These are phyloP conservation scores for Termitomyces sp. DNA, from an alignment of 768 basidiomycete species.

Conservation along the genomic window DNA sequence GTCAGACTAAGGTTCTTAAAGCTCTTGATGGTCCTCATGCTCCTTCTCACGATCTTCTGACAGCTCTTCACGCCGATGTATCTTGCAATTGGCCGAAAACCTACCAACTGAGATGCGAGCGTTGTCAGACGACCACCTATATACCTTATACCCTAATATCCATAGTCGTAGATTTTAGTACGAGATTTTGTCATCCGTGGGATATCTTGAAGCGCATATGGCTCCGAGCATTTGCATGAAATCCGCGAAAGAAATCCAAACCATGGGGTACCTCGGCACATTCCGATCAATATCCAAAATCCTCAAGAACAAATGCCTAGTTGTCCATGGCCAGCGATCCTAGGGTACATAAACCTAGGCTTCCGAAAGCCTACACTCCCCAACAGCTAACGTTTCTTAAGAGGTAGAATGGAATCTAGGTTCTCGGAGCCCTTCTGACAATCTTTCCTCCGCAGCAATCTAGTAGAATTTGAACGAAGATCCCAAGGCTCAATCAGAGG, in stretches of 20 bases:
- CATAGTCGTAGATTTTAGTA: background rate
- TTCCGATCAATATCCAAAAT: slow-evolving; percentile 20
- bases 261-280: slow-evolving; percentile 31
- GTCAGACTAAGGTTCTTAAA: slow-evolving; percentile 71
- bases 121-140: background rate
- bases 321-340: slow-evolving; percentile 48
- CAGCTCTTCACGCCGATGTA: slow-evolving; percentile 91
- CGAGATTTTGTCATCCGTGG: background rate
- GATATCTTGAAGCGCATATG: background rate
- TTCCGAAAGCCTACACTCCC: slow-evolving; percentile 63
- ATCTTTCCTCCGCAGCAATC: slow-evolving; percentile 31
- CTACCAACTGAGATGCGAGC: slow-evolving; percentile 30
- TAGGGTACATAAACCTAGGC: slow-evolving; percentile 63
- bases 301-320: slow-evolving; percentile 11
- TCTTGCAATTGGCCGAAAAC: slow-evolving; percentile 61
- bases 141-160: slow-evolving; percentile 20
- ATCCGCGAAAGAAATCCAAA: slow-evolving; percentile 16
- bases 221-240: background rate
- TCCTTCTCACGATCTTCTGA: slow-evolving; percentile 7
- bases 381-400: slow-evolving; percentile 59
- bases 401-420: slow-evolving; percentile 29
- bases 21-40: background rate
- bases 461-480: slow-evolving; percentile 56
- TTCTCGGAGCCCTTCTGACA: slow-evolving; percentile 8
- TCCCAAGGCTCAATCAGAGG: slow-evolving; percentile 59